Evolutionary conservation across 306 rosid species (phyloP).

Genomic region (Medicago lupulina): DNA sequence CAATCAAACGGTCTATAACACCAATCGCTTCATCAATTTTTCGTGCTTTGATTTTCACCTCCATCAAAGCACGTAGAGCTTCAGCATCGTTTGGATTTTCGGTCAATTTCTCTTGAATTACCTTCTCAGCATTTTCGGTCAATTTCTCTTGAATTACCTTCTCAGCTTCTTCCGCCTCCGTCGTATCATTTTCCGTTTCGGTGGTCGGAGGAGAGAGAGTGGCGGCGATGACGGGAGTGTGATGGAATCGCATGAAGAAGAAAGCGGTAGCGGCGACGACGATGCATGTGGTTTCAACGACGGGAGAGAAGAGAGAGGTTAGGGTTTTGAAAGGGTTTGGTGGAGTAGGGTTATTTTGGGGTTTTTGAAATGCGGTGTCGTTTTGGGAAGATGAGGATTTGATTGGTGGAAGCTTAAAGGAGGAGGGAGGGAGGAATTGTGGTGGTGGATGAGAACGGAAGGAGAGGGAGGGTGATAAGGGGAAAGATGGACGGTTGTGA

Average conservation of each 20-base stretch:
- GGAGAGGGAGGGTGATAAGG: conserved; percentile 52
- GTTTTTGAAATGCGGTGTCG: conserved; percentile 37
- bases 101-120: conserved; percentile 53
- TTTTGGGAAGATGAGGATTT: conserved; percentile 43
- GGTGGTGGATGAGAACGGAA: conserved; percentile 44
- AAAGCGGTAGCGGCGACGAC: conserved; percentile 73
- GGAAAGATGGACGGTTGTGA: conserved; percentile 52
- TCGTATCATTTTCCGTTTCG: conserved; percentile 38
- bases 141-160: conserved; percentile 53
- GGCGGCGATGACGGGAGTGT: conserved; percentile 65
- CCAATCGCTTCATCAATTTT: conserved; percentile 65
- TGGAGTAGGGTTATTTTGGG: background rate
- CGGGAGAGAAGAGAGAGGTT: conserved; percentile 49
- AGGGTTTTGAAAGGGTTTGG: conserved; percentile 56
- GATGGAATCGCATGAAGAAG: conserved; percentile 69
- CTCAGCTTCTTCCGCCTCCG: conserved; percentile 51
- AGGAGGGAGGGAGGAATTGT: conserved; percentile 33
- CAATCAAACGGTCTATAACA: conserved; percentile 69
- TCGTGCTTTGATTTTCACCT: conserved; percentile 60
- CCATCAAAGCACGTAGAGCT: conserved; percentile 76
- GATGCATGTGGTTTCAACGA: conserved; percentile 62
- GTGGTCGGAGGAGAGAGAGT: conserved; percentile 47
- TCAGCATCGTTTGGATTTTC: conserved; percentile 59
- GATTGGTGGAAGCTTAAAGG: conserved; percentile 47
- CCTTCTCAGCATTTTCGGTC: conserved; percentile 48